phyloP scores from a whole-genome alignment of 2,329 filamentous ascomycete genomes.

The Aureobasidium sp. region DNA sequence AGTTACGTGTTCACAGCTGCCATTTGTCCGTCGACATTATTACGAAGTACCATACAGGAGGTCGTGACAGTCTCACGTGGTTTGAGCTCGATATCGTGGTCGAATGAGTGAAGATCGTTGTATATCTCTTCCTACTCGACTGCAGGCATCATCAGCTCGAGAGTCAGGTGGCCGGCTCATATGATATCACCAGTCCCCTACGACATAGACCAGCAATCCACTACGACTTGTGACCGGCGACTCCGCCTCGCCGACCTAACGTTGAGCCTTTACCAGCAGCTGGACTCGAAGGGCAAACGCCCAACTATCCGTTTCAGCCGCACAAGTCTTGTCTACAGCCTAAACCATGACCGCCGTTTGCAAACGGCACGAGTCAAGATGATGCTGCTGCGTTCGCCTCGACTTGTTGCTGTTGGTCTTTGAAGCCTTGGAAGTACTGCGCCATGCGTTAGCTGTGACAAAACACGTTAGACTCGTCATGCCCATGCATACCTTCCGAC shows the following conservation, averaged over 20 bases:
- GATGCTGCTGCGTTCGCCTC: background rate
- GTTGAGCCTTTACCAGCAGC: conserved; percentile 4
- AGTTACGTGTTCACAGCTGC: conserved; percentile 1
- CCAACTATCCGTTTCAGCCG: conserved; percentile 11
- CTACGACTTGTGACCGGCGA: background rate
- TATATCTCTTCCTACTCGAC: background rate
- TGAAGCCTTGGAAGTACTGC: conserved; percentile 34
- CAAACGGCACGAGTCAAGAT: conserved; percentile 6
- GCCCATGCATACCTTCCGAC: conserved; percentile 40
- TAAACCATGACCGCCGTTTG: background rate
- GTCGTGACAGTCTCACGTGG: background rate
- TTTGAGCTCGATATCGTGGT: background rate
- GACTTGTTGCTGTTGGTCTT: conserved; percentile 16
- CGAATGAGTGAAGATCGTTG: background rate
- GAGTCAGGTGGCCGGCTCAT: background rate
- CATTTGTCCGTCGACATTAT: background rate
- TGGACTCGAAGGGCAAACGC: background rate
- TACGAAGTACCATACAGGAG: background rate
- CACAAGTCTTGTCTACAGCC: conserved; percentile 10
- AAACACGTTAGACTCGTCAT: background rate
- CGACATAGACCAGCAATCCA: background rate
- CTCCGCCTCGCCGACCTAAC: conserved; percentile 1
- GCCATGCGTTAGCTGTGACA: conserved; percentile 11
- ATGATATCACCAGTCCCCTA: background rate
- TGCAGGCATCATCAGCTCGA: background rate